Conservation (phyloP, 306 rosid species). For the Acacia crassicarpa region DNA sequence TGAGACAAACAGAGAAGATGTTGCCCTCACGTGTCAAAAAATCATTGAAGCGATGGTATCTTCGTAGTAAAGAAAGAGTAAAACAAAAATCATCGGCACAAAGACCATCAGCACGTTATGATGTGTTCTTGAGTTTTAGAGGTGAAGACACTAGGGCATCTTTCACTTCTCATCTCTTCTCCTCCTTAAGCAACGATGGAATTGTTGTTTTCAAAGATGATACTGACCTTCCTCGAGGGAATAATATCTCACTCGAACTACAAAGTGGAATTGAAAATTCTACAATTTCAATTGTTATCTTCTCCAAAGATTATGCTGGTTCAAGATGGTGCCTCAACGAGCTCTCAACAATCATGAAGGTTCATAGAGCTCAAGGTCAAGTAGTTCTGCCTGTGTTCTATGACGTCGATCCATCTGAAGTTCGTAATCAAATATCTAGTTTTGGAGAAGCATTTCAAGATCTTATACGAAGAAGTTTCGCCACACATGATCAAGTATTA, state of each 20-base stretch:
- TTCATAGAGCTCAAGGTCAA: neutral
- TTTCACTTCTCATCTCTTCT: slow-evolving; percentile 7
- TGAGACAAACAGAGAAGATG: no score
- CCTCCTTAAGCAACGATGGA: neutral
- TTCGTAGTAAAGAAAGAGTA: no score
- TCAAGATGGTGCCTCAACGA: slow-evolving; percentile 32
- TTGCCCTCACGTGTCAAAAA: no score
- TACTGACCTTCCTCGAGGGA: neutral
- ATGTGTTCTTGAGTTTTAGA: neutral
- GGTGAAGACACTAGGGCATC: neutral
- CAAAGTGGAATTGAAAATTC: neutral
- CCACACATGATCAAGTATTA: neutral
- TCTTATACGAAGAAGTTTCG: neutral
- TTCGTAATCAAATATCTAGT: neutral
- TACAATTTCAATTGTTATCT: slow-evolving; percentile 10
- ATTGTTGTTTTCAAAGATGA: neutral
- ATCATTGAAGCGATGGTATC: no score
- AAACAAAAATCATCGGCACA: no score
- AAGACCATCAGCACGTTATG: neutral
- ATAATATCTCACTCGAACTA: neutral
- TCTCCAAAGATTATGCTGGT: slow-evolving; percentile 18
- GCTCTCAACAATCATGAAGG: neutral
- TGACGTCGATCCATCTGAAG: neutral
- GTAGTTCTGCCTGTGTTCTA: slow-evolving; percentile 10
- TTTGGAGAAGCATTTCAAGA: neutral